Evolutionary conservation across 345 rosid species (phyloP).

Genomic region (Acer saccharum): DNA sequence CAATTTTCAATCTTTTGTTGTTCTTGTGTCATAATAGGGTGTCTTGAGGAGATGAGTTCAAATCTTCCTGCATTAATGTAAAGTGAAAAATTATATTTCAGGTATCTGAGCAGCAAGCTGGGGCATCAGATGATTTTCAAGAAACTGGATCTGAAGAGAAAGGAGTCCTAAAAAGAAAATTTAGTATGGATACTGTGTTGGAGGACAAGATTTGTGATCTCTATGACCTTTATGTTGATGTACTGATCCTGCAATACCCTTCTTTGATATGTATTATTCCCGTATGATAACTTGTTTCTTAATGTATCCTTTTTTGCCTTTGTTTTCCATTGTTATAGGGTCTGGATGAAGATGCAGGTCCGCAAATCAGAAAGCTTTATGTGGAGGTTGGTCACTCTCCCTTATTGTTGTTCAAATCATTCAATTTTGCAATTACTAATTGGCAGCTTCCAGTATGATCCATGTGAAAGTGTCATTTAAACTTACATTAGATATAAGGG

Average conservation of each 20-base stretch:
- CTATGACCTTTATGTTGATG: constrained; percentile 90
- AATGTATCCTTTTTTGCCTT: constrained; percentile 17
- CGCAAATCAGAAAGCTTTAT: constrained; percentile 87
- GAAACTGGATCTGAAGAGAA: constrained; percentile 57
- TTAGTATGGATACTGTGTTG: constrained; percentile 63
- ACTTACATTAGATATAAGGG: neutral
- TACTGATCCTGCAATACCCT: constrained; percentile 32
- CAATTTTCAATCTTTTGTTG: neutral
- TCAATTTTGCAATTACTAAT: neutral
- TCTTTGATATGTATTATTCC: constrained; percentile 1
- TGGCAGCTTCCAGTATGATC: constrained; percentile 10
- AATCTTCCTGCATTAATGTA: neutral
- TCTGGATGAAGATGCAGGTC: constrained; percentile 82
- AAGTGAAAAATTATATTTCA: constrained; percentile 25
- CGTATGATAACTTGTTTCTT: constrained; percentile 11
- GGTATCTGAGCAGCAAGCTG: constrained; percentile 61
- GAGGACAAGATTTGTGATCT: constrained; percentile 95
- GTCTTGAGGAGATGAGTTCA: neutral
- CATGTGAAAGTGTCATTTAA: neutral
- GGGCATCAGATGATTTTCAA: constrained; percentile 72
- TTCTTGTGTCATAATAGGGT: neutral
- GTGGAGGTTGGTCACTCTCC: constrained; percentile 54
- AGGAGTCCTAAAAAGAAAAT: constrained; percentile 50
- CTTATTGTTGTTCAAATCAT: neutral
- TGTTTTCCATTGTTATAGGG: constrained; percentile 52